Percentiles rank a stretch among this genome's conserved stretches.
These are phyloP conservation scores for Acanthamoeba triangularis DNA, from an alignment of 208 protist species.

Conservation along the genomic window DNA sequence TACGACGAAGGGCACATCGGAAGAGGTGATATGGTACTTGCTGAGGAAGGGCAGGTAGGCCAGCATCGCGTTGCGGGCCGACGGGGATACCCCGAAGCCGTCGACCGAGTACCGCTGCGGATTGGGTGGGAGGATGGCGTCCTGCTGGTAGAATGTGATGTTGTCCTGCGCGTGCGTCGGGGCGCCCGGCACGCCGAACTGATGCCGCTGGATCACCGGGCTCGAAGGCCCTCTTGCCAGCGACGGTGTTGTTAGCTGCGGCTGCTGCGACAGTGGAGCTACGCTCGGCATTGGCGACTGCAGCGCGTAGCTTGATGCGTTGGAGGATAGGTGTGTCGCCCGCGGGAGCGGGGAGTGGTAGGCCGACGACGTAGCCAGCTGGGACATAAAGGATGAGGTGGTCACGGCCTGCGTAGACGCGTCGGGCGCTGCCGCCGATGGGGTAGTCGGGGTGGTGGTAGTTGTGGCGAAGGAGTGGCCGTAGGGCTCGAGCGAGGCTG, in stretches of 20 bases:
- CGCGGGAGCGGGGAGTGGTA: background rate
- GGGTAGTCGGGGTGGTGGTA: too few relatives aligned
- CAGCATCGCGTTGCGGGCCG: background rate
- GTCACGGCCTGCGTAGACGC: background rate
- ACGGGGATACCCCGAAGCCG: background rate
- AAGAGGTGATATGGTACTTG: constrained; percentile 2
- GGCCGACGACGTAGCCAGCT: background rate
- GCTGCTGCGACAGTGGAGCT: too few relatives aligned
- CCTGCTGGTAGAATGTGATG: constrained; percentile 37
- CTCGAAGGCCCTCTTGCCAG: too few relatives aligned
- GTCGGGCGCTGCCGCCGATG: background rate
- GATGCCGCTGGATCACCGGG: background rate
- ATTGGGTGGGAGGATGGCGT: background rate
- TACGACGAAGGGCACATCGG: constrained; percentile 29
- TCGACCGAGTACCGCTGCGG: background rate
- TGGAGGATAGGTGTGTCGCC: background rate
- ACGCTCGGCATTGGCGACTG: too few relatives aligned
- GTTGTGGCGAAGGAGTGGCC: background rate
- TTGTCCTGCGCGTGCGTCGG: constrained; percentile 12
- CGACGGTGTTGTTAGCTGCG: too few relatives aligned
- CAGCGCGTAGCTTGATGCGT: background rate
- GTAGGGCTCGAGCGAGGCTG: background rate
- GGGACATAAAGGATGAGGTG: background rate
- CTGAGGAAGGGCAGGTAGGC: constrained; percentile 2
- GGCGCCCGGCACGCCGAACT: background rate